phyloP scores from a whole-genome alignment of 2,329 filamentous ascomycete species.

The Sporothrix pallida region DNA sequence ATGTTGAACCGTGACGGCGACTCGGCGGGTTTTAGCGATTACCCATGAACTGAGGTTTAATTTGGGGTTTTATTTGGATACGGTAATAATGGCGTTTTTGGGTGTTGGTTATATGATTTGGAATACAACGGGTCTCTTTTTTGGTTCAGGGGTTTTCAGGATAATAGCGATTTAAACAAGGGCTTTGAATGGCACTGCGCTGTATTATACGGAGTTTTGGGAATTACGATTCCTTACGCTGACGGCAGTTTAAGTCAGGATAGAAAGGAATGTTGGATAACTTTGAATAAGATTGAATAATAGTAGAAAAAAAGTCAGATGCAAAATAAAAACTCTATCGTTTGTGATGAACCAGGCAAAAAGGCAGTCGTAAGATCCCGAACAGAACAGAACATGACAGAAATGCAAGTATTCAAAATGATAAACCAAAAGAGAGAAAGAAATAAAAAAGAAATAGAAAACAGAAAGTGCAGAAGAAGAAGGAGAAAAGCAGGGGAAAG shows the following conservation, averaged over 20 bases:
- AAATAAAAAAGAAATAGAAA: neutral
- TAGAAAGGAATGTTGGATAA: neutral
- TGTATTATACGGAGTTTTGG: too few species aligned
- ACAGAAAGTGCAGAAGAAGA: neutral
- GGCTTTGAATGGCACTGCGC: too few species aligned
- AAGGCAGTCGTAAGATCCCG: constrained; percentile 11
- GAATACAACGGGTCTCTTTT: too few species aligned
- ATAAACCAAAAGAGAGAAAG: neutral
- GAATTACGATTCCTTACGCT: too few species aligned
- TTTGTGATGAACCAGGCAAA: neutral
- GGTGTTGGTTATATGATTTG: neutral
- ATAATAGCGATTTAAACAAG: neutral
- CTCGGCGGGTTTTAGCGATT: constrained; percentile 57
- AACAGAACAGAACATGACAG: neutral
- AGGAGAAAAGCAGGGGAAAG: neutral
- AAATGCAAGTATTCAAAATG: neutral
- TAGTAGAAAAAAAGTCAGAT: neutral
- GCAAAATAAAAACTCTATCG: neutral
- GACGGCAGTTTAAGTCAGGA: neutral
- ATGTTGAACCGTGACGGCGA: constrained; percentile 54
- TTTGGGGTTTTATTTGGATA: neutral
- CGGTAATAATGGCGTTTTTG: neutral
- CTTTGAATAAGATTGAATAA: neutral
- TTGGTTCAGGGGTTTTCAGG: neutral
- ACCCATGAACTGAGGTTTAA: constrained; percentile 40